phyloP scores from a whole-genome alignment of 768 basidiomycete species.

The Crassisporium funariophilum region DNA sequence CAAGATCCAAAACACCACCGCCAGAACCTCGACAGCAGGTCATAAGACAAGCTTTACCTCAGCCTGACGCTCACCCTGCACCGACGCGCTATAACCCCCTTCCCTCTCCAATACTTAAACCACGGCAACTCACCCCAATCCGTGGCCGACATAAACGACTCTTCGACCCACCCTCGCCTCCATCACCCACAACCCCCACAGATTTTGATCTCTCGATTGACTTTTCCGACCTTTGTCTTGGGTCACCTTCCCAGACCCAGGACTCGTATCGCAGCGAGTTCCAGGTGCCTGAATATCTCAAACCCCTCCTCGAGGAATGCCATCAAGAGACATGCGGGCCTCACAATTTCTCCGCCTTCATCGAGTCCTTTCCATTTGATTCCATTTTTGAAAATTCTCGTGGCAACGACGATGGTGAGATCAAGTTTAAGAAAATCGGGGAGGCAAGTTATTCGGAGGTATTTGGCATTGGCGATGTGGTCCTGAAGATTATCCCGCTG shows the following conservation, averaged over 20 bases:
- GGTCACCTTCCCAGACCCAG: constrained; percentile 25
- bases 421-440: constrained; percentile 80
- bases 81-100: constrained; percentile 20
- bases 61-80: neutral
- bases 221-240: constrained; percentile 44
- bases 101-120: constrained; percentile 33
- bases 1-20: constrained; percentile 2
- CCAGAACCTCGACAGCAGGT: neutral
- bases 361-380: constrained; percentile 78
- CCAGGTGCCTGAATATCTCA: constrained; percentile 55
- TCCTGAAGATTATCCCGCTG: constrained; percentile 88
- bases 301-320: constrained; percentile 71
- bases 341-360: constrained; percentile 82
- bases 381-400: constrained; percentile 50
- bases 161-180: constrained; percentile 51
- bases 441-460: constrained; percentile 98
- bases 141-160: constrained; percentile 43
- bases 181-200: constrained; percentile 55
- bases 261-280: constrained; percentile 23
- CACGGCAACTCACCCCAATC: constrained; percentile 73
- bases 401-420: constrained; percentile 13
- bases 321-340: constrained; percentile 60
- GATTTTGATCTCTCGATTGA: constrained; percentile 58
- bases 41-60: no score
- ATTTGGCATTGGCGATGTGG: constrained; percentile 85